phyloP scores from a whole-genome alignment of 306 rosid genomes.

The Hylodesmum podocarpum region DNA sequence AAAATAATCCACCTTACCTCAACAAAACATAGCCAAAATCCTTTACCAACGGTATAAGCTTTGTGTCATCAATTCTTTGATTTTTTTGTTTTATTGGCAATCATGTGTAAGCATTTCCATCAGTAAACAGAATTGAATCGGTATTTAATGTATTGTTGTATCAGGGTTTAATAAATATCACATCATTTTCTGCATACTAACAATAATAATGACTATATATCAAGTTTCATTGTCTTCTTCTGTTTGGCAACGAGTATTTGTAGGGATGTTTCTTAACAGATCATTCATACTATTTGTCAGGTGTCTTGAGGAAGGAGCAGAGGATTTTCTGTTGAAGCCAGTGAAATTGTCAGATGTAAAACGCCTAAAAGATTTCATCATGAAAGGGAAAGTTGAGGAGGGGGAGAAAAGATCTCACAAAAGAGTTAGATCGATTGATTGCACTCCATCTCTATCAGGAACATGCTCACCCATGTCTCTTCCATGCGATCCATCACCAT shows the following conservation, averaged over 20 bases:
- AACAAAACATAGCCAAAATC: background rate
- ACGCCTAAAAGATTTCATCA: constrained; percentile 67
- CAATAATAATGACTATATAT: background rate
- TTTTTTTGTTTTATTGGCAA: background rate
- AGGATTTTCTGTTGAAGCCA: constrained; percentile 85
- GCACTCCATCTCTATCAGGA: constrained; percentile 13
- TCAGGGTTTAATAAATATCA: background rate
- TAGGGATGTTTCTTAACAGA: background rate
- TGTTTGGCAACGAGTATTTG: background rate
- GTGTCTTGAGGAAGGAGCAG: constrained; percentile 97
- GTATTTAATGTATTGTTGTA: background rate
- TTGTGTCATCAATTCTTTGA: background rate
- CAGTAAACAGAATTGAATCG: background rate
- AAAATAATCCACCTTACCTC: background rate
- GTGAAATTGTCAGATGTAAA: constrained; percentile 82
- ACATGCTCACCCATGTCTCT: constrained; percentile 31
- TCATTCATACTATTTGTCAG: constrained; percentile 37
- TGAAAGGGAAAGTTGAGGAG: constrained; percentile 60
- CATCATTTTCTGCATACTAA: background rate
- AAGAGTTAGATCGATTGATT: constrained; percentile 48
- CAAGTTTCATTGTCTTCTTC: background rate
- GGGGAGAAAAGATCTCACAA: constrained; percentile 36
- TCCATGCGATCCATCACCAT: constrained; percentile 41
- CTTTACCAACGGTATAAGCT: background rate
- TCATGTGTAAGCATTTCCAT: background rate